These are phyloP conservation scores for Leptographium galeiforme DNA, from an alignment of 2,329 filamentous ascomycete genomes.

Conservation along the genomic window DNA sequence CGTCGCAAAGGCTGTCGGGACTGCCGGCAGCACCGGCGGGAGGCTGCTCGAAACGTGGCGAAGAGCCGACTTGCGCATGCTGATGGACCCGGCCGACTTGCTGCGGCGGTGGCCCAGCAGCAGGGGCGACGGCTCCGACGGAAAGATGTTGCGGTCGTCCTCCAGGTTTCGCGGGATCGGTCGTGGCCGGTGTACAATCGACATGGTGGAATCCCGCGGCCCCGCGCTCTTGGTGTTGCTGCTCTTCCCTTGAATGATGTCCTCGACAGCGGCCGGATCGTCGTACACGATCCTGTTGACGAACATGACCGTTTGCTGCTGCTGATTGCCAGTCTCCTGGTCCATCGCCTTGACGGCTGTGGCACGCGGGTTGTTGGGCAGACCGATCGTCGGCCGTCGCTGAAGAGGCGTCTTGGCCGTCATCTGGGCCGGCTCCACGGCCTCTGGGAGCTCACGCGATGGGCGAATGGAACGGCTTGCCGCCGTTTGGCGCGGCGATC, in stretches of 20 bases:
- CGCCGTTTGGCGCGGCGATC: constrained; percentile 31
- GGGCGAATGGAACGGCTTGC: constrained; percentile 16
- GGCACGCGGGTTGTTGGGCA: constrained; percentile 34
- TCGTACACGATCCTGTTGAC: constrained; percentile 43
- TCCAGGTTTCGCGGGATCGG: constrained; percentile 38
- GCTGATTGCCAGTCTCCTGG: constrained; percentile 15
- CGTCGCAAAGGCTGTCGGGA: constrained; percentile 28
- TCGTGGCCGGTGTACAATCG: constrained; percentile 40
- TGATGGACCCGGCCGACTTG: constrained; percentile 34
- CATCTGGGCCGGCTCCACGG: constrained; percentile 19
- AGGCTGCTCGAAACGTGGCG: constrained; percentile 28
- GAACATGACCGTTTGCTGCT: constrained; percentile 38
- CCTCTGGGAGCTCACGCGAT: constrained; percentile 16
- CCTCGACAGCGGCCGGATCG: constrained; percentile 33
- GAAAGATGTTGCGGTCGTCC: constrained; percentile 33
- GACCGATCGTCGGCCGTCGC: constrained; percentile 29
- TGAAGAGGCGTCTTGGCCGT: constrained; percentile 26
- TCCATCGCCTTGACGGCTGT: constrained; percentile 18
- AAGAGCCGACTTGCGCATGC: constrained; percentile 31
- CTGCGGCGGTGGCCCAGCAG: constrained; percentile 29
- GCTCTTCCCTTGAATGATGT: constrained; percentile 31
- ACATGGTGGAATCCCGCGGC: constrained; percentile 14
- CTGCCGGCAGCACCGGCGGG: constrained; percentile 27
- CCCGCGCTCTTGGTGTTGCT: constrained; percentile 17
- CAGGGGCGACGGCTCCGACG: constrained; percentile 26